Conservation (phyloP, 176 grass and related monocot genomes). For the Otatea glauca region DNA sequence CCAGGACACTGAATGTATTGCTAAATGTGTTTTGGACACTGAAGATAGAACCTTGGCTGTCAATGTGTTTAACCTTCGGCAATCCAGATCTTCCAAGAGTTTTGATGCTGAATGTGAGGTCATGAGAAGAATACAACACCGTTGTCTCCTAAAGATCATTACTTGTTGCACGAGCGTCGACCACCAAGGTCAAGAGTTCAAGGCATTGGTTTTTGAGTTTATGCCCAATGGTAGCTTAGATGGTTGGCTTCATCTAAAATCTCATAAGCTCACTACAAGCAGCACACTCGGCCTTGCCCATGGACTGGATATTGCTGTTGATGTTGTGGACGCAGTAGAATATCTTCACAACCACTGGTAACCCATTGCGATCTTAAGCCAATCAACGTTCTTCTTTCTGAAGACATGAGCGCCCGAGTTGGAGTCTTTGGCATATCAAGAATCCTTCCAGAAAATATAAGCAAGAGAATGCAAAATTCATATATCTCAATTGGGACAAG, state of each 20-base stretch:
- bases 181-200: slow-evolving; percentile 46
- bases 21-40: slow-evolving; percentile 17
- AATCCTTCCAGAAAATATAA: slow-evolving; percentile 27
- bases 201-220: slow-evolving; percentile 45
- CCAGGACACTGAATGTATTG: no score
- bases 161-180: slow-evolving; percentile 47
- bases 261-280: neutral
- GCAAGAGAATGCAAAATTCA: neutral
- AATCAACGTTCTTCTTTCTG: slow-evolving; percentile 54
- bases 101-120: slow-evolving; percentile 45
- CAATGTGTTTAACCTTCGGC: slow-evolving; percentile 35
- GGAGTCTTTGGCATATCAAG: slow-evolving; percentile 52
- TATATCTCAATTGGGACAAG: slow-evolving; percentile 33
- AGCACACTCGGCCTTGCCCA: slow-evolving; percentile 34
- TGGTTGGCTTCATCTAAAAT: slow-evolving; percentile 47
- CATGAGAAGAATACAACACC: slow-evolving; percentile 35
- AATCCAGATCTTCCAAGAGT: slow-evolving; percentile 37
- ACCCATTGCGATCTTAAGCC: slow-evolving; percentile 57
- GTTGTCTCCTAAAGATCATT: slow-evolving; percentile 43
- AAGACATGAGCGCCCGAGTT: slow-evolving; percentile 46
- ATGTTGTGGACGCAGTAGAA: slow-evolving; percentile 36
- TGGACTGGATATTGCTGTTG: slow-evolving; percentile 19
- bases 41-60: slow-evolving; percentile 9
- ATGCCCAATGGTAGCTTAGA: slow-evolving; percentile 39
- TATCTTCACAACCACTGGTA: slow-evolving; percentile 47